These are phyloP conservation scores for Blepharisma undulans DNA, from an alignment of 169 alveolate genomes.

Conservation along the genomic window DNA sequence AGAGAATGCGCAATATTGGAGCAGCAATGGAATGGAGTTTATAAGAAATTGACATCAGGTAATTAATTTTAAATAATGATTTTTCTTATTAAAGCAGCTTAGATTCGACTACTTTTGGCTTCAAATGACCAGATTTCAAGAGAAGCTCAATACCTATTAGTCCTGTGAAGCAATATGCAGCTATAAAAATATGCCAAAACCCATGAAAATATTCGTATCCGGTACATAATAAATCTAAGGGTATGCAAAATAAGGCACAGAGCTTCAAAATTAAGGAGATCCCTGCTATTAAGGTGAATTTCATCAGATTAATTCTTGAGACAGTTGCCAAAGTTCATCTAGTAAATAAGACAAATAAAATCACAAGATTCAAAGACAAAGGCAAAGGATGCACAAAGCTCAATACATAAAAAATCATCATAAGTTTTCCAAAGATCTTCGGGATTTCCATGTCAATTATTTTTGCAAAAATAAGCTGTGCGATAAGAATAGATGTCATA, in stretches of 20 bases:
- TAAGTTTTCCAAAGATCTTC: background rate
- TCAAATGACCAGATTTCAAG: background rate
- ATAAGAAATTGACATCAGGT: background rate
- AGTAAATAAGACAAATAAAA: background rate
- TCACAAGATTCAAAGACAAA: background rate
- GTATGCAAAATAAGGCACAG: background rate
- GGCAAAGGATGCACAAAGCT: background rate
- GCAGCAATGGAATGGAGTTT: background rate
- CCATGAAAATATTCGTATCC: background rate
- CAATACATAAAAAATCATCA: background rate
- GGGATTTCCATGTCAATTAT: background rate
- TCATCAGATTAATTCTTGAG: background rate
- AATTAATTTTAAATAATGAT: background rate
- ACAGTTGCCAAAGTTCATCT: background rate
- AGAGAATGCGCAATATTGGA: background rate
- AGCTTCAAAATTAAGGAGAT: background rate
- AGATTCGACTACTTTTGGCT: background rate
- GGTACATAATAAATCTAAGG: background rate
- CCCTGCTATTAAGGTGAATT: background rate
- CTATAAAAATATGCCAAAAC: background rate
- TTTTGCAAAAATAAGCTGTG: background rate
- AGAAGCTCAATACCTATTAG: background rate
- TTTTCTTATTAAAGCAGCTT: background rate
- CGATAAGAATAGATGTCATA: background rate
- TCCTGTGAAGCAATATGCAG: background rate